Conservation (phyloP, 768 basidiomycete species). For the Naematelia aurantialba region DNA sequence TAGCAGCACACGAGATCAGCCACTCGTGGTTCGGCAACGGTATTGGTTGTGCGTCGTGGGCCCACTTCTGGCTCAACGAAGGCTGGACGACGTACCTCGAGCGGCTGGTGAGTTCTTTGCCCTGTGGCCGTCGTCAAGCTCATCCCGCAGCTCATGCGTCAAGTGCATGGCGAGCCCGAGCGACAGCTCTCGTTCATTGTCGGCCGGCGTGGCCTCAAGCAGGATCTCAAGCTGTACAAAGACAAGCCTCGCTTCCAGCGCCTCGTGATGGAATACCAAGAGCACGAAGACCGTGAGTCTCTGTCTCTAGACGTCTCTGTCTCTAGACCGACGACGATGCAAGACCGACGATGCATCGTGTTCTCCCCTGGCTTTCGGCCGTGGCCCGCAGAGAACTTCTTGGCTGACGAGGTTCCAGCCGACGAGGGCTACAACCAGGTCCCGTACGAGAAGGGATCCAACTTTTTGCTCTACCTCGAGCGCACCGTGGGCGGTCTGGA, state of each 20-base stretch:
- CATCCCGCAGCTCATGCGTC: conserved; percentile 52
- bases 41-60: conserved; percentile 51
- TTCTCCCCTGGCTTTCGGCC: too few species aligned
- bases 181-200: conserved; percentile 59
- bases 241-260: conserved; percentile 70
- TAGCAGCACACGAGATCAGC: conserved; percentile 73
- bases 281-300: conserved; percentile 52
- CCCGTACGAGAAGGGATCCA: conserved; percentile 73
- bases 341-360: too few species aligned
- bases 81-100: conserved; percentile 92
- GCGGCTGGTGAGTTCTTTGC: conserved; percentile 55
- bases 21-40: conserved; percentile 84
- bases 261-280: conserved; percentile 69
- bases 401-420: conserved; percentile 37
- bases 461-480: conserved; percentile 80
- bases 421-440: conserved; percentile 71
- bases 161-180: conserved; percentile 67
- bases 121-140: neutral
- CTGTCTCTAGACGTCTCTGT: too few species aligned
- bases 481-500: conserved; percentile 74
- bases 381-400: too few species aligned
- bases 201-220: conserved; percentile 67
- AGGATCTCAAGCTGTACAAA: conserved; percentile 63
- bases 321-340: too few species aligned
- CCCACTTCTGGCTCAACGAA: conserved; percentile 53